A percentile compares a stretch with the other conserved stretches of the same genome.
These are phyloP conservation scores for Spiromastix sp. DNA, from an alignment of 2,329 filamentous ascomycete species.

Conservation along the genomic window DNA sequence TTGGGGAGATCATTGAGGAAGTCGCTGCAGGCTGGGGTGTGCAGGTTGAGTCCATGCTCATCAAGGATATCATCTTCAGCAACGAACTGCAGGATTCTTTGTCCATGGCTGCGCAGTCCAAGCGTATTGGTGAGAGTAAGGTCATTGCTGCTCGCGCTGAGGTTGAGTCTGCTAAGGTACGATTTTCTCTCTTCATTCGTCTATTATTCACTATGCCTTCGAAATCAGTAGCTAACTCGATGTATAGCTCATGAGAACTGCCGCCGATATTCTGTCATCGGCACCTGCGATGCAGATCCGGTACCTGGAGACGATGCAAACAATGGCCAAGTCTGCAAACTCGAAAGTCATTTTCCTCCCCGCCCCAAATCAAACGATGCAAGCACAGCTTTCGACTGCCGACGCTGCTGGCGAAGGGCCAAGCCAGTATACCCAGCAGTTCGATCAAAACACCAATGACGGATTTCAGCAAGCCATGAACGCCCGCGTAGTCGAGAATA, in stretches of 20 bases:
- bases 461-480: slow-evolving; percentile 75
- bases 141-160: slow-evolving; percentile 95
- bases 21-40: slow-evolving; percentile 92
- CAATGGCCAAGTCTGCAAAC: slow-evolving; percentile 92
- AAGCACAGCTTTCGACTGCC: slow-evolving; percentile 39
- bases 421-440: slow-evolving; percentile 36
- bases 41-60: slow-evolving; percentile 93
- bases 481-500: slow-evolving; percentile 72
- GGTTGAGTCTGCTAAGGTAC: slow-evolving; percentile 85
- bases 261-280: slow-evolving; percentile 82
- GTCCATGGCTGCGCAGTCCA: slow-evolving; percentile 96
- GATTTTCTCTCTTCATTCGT: slow-evolving; percentile 47
- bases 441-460: slow-evolving; percentile 33
- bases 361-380: slow-evolving; percentile 49
- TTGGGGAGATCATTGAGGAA: slow-evolving; percentile 94
- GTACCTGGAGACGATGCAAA: slow-evolving; percentile 97
- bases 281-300: slow-evolving; percentile 97
- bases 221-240: slow-evolving; percentile 1
- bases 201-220: not conserved
- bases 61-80: slow-evolving; percentile 98
- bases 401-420: slow-evolving; percentile 47
- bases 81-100: slow-evolving; percentile 91
- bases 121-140: slow-evolving; percentile 97
- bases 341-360: slow-evolving; percentile 80
- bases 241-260: slow-evolving; percentile 43